These are phyloP conservation scores for Cordyceps farinosa DNA, from an alignment of 2,329 filamentous ascomycete genomes.

Conservation along the genomic window DNA sequence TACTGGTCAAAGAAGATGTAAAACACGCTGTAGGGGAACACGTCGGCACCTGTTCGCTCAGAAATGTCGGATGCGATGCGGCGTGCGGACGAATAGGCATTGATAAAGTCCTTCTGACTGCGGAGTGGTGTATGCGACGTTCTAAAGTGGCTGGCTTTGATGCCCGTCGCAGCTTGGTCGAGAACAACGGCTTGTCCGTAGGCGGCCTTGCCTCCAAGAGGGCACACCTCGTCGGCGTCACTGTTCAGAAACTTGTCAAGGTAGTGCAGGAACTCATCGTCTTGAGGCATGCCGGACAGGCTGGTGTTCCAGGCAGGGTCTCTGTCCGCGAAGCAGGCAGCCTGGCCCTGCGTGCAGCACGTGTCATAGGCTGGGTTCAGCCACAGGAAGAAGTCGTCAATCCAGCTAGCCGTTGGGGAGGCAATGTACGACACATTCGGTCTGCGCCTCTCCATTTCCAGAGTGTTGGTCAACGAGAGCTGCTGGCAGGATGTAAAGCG, in stretches of 20 bases:
- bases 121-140: conserved; percentile 83
- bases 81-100: conserved; percentile 81
- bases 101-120: conserved; percentile 89
- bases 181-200: conserved; percentile 84
- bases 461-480: conserved; percentile 78
- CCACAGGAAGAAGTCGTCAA: conserved; percentile 96
- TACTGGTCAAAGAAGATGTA: conserved; percentile 99
- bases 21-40: conserved; percentile 96
- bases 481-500: conserved; percentile 85
- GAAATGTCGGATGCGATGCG: conserved; percentile 79
- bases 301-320: conserved; percentile 85
- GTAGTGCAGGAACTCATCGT: conserved; percentile 85
- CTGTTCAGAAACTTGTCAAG: conserved; percentile 76
- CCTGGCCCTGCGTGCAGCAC: conserved; percentile 66
- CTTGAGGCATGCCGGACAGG: conserved; percentile 86
- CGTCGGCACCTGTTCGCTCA: conserved; percentile 66
- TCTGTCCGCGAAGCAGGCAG: conserved; percentile 75
- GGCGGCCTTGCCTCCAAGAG: conserved; percentile 81
- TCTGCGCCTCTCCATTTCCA: conserved; percentile 92
- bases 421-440: conserved; percentile 84
- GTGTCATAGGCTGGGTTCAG: conserved; percentile 76
- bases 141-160: conserved; percentile 86
- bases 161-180: conserved; percentile 61
- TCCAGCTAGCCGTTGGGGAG: conserved; percentile 87
- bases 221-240: conserved; percentile 78